A percentile compares a stretch with the other conserved stretches of the same genome.
Conservation (phyloP, 768 basidiomycete species). For the Boletus reticulatus region DNA sequence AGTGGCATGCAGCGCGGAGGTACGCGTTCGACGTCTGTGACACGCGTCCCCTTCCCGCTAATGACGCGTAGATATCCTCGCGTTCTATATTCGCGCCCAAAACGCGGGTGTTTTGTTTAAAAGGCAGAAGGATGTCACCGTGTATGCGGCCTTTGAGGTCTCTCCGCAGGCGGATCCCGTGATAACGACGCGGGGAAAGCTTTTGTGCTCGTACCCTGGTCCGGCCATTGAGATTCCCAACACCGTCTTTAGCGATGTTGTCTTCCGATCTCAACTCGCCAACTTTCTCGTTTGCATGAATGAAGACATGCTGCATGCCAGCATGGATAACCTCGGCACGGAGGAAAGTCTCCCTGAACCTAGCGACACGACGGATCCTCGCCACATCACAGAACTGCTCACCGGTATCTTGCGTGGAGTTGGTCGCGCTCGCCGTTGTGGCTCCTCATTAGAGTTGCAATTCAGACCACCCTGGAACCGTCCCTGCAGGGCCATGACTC, state of each 20-base stretch:
- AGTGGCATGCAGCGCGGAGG: constrained; percentile 23
- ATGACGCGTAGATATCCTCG: constrained; percentile 32
- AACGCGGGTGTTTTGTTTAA: constrained; percentile 47
- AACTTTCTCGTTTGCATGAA: constrained; percentile 37
- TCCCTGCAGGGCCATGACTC: constrained; percentile 8
- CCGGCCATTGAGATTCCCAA: constrained; percentile 39
- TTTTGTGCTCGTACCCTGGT: constrained; percentile 45
- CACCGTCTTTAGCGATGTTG: constrained; percentile 22
- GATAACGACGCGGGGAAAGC: constrained; percentile 38
- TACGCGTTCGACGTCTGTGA: background rate
- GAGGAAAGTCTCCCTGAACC: background rate
- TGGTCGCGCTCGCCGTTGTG: constrained; percentile 34
- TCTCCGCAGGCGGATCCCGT: constrained; percentile 34
- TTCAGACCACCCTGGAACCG: constrained; percentile 31
- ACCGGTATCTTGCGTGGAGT: constrained; percentile 41
- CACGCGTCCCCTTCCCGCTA: too few relatives aligned
- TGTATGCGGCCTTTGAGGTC: constrained; percentile 36
- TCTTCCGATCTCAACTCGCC: constrained; percentile 36
- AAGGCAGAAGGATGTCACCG: constrained; percentile 8
- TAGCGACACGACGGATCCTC: constrained; percentile 34
- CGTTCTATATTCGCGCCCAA: constrained; percentile 41
- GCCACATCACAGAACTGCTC: constrained; percentile 46
- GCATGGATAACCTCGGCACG: too few relatives aligned
- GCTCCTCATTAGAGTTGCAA: constrained; percentile 33
- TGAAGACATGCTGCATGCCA: constrained; percentile 26